Conservation (phyloP, 2,329 filamentous ascomycete species). For the Trichoderma simmonsii region DNA sequence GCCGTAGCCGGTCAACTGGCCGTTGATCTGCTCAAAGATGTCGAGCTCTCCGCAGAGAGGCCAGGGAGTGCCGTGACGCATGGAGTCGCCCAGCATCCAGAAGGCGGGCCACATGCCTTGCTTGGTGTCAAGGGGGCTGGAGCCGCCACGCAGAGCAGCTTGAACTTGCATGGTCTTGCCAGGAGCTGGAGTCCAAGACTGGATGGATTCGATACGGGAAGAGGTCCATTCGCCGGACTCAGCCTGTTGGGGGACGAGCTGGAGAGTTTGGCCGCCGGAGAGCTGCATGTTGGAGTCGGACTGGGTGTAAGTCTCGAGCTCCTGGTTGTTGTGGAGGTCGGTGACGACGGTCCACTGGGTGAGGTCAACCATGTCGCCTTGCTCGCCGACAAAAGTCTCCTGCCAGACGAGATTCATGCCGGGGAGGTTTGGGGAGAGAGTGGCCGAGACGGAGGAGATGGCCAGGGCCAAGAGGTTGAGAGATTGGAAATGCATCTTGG, state of each 20-base stretch:
- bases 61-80: slow-evolving; percentile 46
- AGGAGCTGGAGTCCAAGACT: slow-evolving; percentile 42
- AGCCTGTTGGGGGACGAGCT: slow-evolving; percentile 47
- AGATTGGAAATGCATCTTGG: slow-evolving; percentile 28
- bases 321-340: slow-evolving; percentile 47
- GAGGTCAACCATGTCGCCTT: slow-evolving; percentile 37
- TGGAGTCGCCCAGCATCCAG: slow-evolving; percentile 48
- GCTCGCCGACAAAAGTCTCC: slow-evolving; percentile 43
- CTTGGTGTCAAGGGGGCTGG: slow-evolving; percentile 34
- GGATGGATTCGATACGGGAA: slow-evolving; percentile 47
- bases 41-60: slow-evolving; percentile 51
- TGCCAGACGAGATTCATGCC: slow-evolving; percentile 45
- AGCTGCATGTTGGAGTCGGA: slow-evolving; percentile 47
- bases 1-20: slow-evolving; percentile 43
- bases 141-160: slow-evolving; percentile 45
- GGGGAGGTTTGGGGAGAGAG: slow-evolving; percentile 36
- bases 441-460: slow-evolving; percentile 32
- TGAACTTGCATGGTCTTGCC: slow-evolving; percentile 43
- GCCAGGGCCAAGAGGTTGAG: slow-evolving; percentile 23
- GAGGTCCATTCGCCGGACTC: slow-evolving; percentile 45
- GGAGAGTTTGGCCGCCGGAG: slow-evolving; percentile 49
- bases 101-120: slow-evolving; percentile 54
- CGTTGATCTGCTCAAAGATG: slow-evolving; percentile 49
- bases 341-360: slow-evolving; percentile 45
- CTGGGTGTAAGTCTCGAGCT: slow-evolving; percentile 46